phyloP scores from a whole-genome alignment of 2,329 filamentous ascomycete genomes.

The Talaromyces sp. region DNA sequence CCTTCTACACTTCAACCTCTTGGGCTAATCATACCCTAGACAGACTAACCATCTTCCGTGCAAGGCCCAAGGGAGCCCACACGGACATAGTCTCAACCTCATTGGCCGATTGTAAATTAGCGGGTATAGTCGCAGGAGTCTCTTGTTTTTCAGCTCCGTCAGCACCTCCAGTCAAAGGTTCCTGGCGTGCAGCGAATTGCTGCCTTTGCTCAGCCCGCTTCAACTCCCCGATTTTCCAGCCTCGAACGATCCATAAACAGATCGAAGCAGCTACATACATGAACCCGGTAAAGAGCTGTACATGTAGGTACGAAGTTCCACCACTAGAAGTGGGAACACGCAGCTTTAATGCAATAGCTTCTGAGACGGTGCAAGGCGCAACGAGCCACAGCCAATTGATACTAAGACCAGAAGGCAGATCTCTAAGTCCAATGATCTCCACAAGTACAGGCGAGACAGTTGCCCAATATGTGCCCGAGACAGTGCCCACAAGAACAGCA shows the following conservation, averaged over 20 bases:
- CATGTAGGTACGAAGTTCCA: constrained; percentile 39
- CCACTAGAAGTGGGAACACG: constrained; percentile 39
- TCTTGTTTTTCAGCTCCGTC: constrained; percentile 13
- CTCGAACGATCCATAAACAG: constrained; percentile 47
- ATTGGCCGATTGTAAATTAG: constrained; percentile 2
- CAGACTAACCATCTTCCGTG: constrained; percentile 35
- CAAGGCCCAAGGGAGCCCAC: constrained; percentile 32
- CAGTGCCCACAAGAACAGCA: constrained; percentile 59
- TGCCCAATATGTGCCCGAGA: constrained; percentile 64
- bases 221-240: constrained; percentile 44
- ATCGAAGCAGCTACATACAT: constrained; percentile 62
- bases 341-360: constrained; percentile 64
- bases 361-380: constrained; percentile 51
- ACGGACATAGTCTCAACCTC: constrained; percentile 8
- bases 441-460: constrained; percentile 62
- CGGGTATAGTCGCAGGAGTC: constrained; percentile 2
- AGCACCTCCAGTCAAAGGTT: constrained; percentile 17
- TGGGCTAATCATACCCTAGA: constrained; percentile 31
- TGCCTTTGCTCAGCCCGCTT: constrained; percentile 15
- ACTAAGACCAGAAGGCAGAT: constrained; percentile 60
- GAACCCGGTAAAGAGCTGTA: constrained; percentile 61
- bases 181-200: constrained; percentile 10
- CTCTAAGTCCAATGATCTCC: constrained; percentile 63
- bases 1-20: neutral
- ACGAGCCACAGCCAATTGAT: constrained; percentile 64